These are phyloP conservation scores for Fusarium tupiense DNA, from an alignment of 2,329 filamentous ascomycete species.

Conservation along the genomic window DNA sequence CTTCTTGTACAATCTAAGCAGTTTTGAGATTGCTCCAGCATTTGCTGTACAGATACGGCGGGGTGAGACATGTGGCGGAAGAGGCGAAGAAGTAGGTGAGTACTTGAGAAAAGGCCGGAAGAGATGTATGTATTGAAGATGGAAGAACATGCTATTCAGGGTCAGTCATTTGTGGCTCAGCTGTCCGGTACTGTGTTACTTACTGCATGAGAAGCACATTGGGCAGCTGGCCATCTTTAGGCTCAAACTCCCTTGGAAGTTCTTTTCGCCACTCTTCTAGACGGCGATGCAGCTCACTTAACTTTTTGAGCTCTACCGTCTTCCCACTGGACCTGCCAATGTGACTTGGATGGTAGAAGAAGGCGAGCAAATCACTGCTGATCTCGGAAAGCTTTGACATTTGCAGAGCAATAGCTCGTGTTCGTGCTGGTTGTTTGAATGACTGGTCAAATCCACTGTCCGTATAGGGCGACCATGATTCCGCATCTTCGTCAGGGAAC, in stretches of 20 bases:
- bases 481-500: slow-evolving; percentile 86
- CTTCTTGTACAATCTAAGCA: slow-evolving; percentile 94
- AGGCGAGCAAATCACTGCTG: slow-evolving; percentile 86
- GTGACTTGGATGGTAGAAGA: slow-evolving; percentile 87
- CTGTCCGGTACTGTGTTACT: slow-evolving; percentile 52
- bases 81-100: slow-evolving; percentile 79
- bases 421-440: slow-evolving; percentile 82
- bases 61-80: slow-evolving; percentile 88
- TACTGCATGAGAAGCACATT: slow-evolving; percentile 86
- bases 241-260: slow-evolving; percentile 86
- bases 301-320: slow-evolving; percentile 86
- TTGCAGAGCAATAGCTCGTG: slow-evolving; percentile 82
- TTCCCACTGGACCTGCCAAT: slow-evolving; percentile 75
- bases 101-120: slow-evolving; percentile 97
- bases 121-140: slow-evolving; percentile 93
- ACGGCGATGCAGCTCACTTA: slow-evolving; percentile 89
- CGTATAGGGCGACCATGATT: slow-evolving; percentile 88
- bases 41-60: slow-evolving; percentile 91
- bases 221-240: slow-evolving; percentile 87
- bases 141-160: slow-evolving; percentile 87
- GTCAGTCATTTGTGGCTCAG: slow-evolving; percentile 7
- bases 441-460: slow-evolving; percentile 81
- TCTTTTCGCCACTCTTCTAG: slow-evolving; percentile 90
- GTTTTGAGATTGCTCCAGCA: slow-evolving; percentile 87
- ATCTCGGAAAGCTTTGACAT: slow-evolving; percentile 90